Evolutionary conservation across 805 yeast species (phyloP).

Genomic region (Candida taoyuanica): DNA sequence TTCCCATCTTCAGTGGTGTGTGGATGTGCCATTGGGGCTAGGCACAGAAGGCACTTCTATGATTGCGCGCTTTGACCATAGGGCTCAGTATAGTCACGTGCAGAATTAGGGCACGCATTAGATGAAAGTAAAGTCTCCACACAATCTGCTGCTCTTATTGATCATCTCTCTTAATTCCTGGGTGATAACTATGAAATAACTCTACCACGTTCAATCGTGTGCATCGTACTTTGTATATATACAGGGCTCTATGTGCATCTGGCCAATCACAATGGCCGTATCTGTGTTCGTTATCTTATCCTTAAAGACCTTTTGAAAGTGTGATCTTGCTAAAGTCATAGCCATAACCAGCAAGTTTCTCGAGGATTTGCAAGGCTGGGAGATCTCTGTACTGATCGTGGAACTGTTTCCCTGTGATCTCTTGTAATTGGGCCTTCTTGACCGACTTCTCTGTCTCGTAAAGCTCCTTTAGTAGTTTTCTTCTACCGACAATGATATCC

Average conservation of each 20-base stretch:
- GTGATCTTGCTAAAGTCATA: constrained; percentile 33
- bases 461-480: constrained; percentile 51
- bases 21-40: no score
- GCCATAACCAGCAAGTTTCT: constrained; percentile 37
- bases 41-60: no score
- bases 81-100: not conserved
- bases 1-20: no score
- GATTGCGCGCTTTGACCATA: no score
- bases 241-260: constrained; percentile 7
- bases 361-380: constrained; percentile 45
- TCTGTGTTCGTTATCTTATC: no score
- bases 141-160: no score
- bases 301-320: constrained; percentile 9
- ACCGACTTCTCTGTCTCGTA: constrained; percentile 47
- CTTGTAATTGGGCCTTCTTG: constrained; percentile 38
- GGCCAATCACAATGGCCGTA: not conserved
- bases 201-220: constrained; percentile 5
- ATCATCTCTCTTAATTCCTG: no score
- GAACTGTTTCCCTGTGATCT: constrained; percentile 46
- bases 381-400: constrained; percentile 34
- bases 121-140: no score
- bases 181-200: no score
- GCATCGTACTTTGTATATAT: constrained; percentile 13
- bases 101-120: not conserved
- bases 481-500: constrained; percentile 58